Evolutionary conservation across 352 stramenopile genomes (phyloP).

Genomic region (Blastocystis sp.): DNA sequence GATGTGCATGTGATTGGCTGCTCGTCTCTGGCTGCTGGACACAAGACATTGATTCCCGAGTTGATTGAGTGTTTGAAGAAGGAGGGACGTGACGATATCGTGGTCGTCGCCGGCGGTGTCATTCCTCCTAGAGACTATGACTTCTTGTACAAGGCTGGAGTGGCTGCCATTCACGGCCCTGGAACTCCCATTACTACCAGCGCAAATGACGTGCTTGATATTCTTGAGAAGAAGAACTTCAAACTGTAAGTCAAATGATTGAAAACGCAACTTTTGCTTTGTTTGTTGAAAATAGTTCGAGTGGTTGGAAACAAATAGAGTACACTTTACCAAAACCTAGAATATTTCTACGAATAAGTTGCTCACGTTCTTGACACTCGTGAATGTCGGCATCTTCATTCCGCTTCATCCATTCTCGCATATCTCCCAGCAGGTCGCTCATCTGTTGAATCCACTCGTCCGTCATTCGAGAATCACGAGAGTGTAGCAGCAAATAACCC

Average conservation of each 20-base stretch:
- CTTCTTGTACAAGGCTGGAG: conserved; percentile 83
- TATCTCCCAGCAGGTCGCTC: background rate
- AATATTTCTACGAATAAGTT: conserved; percentile 28
- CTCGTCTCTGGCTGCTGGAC: conserved; percentile 82
- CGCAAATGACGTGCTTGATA: conserved; percentile 66
- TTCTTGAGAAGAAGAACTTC: conserved; percentile 62
- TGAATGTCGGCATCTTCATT: conserved; percentile 12
- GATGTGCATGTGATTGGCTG: conserved; percentile 86
- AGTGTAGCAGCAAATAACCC: background rate
- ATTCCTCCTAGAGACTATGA: conserved; percentile 92
- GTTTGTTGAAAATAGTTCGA: background rate
- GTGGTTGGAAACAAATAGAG: background rate
- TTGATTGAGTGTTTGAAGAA: conserved; percentile 84
- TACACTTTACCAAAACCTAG: background rate
- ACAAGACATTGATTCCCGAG: conserved; percentile 86
- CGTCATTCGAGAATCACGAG: background rate
- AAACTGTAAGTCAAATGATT: conserved; percentile 27
- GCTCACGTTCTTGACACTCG: background rate
- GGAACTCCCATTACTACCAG: conserved; percentile 82
- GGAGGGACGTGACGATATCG: conserved; percentile 81
- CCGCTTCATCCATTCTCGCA: conserved; percentile 19
- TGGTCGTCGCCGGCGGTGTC: conserved; percentile 87
- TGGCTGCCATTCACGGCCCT: conserved; percentile 86
- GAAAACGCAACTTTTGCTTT: conserved; percentile 8
- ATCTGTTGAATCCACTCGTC: conserved; percentile 30